Evolutionary conservation across 2,329 filamentous ascomycete species (phyloP).

Genomic region (Claviceps citrina): DNA sequence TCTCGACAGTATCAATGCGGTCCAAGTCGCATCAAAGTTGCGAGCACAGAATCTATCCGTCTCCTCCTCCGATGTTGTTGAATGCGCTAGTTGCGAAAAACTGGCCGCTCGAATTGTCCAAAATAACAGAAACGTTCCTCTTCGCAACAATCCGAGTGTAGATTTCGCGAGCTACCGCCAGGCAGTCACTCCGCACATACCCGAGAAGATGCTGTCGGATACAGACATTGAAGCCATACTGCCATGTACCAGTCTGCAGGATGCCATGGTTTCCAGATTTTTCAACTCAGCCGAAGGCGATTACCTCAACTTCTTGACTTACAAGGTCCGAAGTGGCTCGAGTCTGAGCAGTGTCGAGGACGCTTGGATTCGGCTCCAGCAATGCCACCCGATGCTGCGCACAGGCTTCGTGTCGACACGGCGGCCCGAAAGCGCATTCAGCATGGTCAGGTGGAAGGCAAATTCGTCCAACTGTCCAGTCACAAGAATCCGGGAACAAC

Average conservation of each 20-base stretch:
- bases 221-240: conserved; percentile 40
- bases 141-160: conserved; percentile 7
- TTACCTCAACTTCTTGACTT: conserved; percentile 62
- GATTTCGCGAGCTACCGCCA: conserved; percentile 26
- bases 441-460: conserved; percentile 50
- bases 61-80: conserved; percentile 59
- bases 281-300: conserved; percentile 47
- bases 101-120: conserved; percentile 18
- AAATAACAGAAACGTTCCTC: conserved; percentile 4
- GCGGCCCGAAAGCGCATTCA: conserved; percentile 47
- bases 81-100: conserved; percentile 33
- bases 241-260: conserved; percentile 68
- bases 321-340: conserved; percentile 29
- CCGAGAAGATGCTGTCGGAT: conserved; percentile 8
- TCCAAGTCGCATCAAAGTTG: conserved; percentile 58
- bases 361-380: conserved; percentile 44
- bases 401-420: conserved; percentile 55
- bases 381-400: conserved; percentile 55
- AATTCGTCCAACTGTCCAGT: conserved; percentile 7
- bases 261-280: conserved; percentile 65
- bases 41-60: conserved; percentile 42
- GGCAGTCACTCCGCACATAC: conserved; percentile 17
- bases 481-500: background rate
- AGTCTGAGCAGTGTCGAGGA: conserved; percentile 26
- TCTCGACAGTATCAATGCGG: conserved; percentile 76